Conservation (phyloP, 2,329 filamentous ascomycete species). For the Fusarium penzigii region DNA sequence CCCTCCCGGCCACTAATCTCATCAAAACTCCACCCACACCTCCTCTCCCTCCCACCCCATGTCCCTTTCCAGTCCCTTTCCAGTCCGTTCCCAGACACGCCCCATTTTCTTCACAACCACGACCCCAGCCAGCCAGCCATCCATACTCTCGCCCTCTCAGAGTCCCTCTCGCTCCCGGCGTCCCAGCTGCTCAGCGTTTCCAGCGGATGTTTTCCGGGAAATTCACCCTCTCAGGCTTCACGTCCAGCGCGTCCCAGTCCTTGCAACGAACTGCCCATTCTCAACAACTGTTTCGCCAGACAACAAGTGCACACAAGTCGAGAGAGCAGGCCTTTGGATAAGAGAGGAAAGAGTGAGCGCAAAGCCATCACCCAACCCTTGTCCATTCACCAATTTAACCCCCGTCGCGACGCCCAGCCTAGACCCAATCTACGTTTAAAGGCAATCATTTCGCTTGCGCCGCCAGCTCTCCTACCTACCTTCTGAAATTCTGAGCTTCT, state of each 20-base stretch:
- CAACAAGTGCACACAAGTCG: conserved; percentile 2
- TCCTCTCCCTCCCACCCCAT: conserved; percentile 30
- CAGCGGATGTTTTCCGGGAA: conserved; percentile 20
- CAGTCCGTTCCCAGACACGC: conserved; percentile 21
- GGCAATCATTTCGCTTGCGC: conserved; percentile 56
- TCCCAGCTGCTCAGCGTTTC: conserved; percentile 21
- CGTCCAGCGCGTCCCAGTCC: conserved; percentile 9
- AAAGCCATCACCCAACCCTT: conserved; percentile 11
- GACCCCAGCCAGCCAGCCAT: conserved; percentile 3
- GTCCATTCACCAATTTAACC: conserved; percentile 28
- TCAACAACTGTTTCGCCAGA: conserved; percentile 6
- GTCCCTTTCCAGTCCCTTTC: conserved; percentile 20
- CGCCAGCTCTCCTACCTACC: conserved; percentile 33
- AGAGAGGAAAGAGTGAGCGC: too few relatives aligned
- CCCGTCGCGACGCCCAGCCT: conserved; percentile 35
- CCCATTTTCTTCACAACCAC: conserved; percentile 17
- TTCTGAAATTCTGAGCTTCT: conserved; percentile 28
- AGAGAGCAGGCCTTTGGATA: not conserved
- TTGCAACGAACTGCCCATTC: conserved; percentile 12
- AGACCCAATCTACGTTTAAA: conserved; percentile 43
- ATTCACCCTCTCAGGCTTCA: conserved; percentile 17
- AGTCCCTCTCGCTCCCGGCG: conserved; percentile 16
- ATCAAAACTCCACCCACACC: conserved; percentile 44
- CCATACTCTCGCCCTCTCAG: conserved; percentile 6
- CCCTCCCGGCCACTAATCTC: conserved; percentile 43